These are phyloP conservation scores for Reutealis trisperma DNA, from an alignment of 345 rosid species.

Conservation along the genomic window DNA sequence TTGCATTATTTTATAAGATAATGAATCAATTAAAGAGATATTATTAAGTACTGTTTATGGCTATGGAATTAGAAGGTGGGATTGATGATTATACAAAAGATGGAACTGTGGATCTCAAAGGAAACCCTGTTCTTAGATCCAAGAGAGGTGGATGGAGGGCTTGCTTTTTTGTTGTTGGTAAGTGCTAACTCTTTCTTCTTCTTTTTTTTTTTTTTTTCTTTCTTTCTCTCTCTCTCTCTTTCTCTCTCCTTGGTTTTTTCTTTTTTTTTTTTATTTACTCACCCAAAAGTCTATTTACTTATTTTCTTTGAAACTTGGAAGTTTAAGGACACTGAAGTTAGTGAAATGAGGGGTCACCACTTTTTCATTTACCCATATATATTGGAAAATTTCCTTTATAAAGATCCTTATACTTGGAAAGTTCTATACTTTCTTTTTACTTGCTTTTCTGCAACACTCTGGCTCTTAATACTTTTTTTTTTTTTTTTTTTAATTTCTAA, in stretches of 20 bases:
- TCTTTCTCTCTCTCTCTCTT: neutral
- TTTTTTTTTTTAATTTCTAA: too few species aligned
- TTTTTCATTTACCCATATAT: too few species aligned
- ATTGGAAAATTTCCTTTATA: too few species aligned
- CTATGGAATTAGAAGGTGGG: slow-evolving; percentile 40
- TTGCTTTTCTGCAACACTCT: too few species aligned
- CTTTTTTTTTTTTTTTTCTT: neutral
- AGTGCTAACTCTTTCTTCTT: neutral
- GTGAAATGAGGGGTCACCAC: too few species aligned
- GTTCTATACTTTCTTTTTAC: too few species aligned
- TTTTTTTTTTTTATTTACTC: neutral
- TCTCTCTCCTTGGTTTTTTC: too few species aligned
- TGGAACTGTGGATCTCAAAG: slow-evolving; percentile 90
- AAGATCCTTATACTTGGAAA: too few species aligned
- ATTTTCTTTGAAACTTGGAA: slow-evolving; percentile 4
- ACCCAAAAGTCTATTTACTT: too few species aligned
- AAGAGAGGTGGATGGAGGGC: slow-evolving; percentile 88
- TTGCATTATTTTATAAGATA: too few species aligned
- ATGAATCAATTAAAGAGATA: too few species aligned
- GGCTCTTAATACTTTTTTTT: too few species aligned
- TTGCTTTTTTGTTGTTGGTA: slow-evolving; percentile 84
- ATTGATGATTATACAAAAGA: slow-evolving; percentile 69
- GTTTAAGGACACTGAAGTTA: neutral
- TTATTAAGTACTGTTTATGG: neutral
- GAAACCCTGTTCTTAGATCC: slow-evolving; percentile 78